Percentiles rank a stretch among this genome's conserved stretches.
These are phyloP conservation scores for Prunus yedoensis DNA, from an alignment of 331 rosid genomes.

Conservation along the genomic window DNA sequence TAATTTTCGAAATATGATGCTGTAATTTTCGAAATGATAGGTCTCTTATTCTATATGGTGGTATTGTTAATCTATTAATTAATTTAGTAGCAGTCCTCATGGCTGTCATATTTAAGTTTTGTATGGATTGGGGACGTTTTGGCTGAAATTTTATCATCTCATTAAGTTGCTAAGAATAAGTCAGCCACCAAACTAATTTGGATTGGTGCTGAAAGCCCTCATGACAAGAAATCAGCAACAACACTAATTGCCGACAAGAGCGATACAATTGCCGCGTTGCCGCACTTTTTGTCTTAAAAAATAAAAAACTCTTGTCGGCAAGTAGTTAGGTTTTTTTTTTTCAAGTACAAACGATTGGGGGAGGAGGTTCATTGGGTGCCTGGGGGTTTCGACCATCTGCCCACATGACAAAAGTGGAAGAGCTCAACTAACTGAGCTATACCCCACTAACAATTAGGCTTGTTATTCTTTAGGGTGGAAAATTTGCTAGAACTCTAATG, in stretches of 20 bases:
- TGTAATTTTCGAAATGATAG: background rate
- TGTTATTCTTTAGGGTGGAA: no score
- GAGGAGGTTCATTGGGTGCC: no score
- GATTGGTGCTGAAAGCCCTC: slow-evolving; percentile 1
- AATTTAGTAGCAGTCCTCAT: background rate
- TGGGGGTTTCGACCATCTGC: fast-evolving
- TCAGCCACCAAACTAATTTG: background rate
- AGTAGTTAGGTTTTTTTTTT: no score
- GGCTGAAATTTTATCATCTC: background rate
- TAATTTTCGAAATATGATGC: no score
- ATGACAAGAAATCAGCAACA: background rate
- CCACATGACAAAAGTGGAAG: no score
- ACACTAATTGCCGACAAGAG: background rate
- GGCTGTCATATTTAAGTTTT: background rate
- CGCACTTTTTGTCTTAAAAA: no score
- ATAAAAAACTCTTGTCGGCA: no score
- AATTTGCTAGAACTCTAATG: no score
- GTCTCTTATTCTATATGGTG: background rate
- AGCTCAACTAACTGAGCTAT: no score
- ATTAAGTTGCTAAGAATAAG: background rate
- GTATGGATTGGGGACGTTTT: background rate
- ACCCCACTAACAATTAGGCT: no score
- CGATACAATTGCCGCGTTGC: no score
- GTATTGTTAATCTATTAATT: background rate
- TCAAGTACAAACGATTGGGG: no score